Base-by-base conservation (phyloP, 1,284 basidiomycete genomes). In the Testicularia cyperi region DNA sequence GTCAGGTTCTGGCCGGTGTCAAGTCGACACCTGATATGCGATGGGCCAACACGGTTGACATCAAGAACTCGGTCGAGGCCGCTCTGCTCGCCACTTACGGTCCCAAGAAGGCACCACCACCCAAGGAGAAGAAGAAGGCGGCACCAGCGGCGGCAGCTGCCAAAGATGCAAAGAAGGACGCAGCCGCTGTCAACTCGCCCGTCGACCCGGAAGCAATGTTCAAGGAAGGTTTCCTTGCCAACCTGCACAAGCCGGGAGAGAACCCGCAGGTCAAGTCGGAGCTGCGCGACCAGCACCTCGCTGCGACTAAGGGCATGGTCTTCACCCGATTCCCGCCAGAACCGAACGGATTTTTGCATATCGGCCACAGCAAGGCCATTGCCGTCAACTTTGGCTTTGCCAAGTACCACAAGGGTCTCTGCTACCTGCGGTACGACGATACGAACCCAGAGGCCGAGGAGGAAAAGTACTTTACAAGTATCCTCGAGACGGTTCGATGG, bases 361-460 rank as follows among this genome's bases (percentile, higher is more conserved):
- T 96, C 52, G 92, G 79, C 4, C 95, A 98, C 75, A 95, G 92
- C 42, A 98, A 98, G 77, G 94, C 95, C 6, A 97, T 99, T 70
- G 95, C 96, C 71, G 86, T 98, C 66, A 90, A 95, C 79, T 99
- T 98, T 78, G 95, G 95, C 22, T 99, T 90, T 76, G 95, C 95
- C 20, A 90, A 90, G 18, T 85, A 90, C 78, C 83, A 97, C 75
- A 83, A 84, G 16, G 95, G 95, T 22, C 85, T 88, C 70, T 91
- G 89, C 65, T 97, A 96, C 76, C 82, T 99, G 34, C 85, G 92
- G 46, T 99, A 88, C 75, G 95, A 99, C 76, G 95, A 99, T 78
- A 99, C 95, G 27, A 99, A 99, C 78, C 95, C 95, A 0, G 91
- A 95, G 78, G 91, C 91, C 36, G 95, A 99, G 77, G 95, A 98